Conservation (phyloP, 1,284 basidiomycete species). For the Cerioporus squamosus region DNA sequence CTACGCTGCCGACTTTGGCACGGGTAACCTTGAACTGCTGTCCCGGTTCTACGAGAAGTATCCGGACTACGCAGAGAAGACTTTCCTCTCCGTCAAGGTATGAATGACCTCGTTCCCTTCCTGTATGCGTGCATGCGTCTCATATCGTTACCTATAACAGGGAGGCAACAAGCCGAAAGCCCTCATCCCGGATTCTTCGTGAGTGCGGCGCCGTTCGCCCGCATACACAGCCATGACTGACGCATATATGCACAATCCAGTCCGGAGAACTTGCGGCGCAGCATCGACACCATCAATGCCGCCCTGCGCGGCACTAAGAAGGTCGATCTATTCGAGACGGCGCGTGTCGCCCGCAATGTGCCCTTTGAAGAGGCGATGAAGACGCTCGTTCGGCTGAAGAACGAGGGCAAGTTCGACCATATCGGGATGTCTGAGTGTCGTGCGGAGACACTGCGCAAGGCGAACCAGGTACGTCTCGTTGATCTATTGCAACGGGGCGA, state of each 20-base stretch:
- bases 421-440: conserved; percentile 54
- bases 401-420: conserved; percentile 48
- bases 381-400: conserved; percentile 33
- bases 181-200: conserved; percentile 35
- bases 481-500: too few species aligned
- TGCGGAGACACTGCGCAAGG: conserved; percentile 48
- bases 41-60: conserved; percentile 53
- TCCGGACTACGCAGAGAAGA: conserved; percentile 57
- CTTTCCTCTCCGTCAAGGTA: conserved; percentile 52
- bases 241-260: conserved; percentile 11
- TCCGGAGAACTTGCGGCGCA: conserved; percentile 44
- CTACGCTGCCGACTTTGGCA: conserved; percentile 41
- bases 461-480: conserved; percentile 8
- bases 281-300: conserved; percentile 42
- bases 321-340: conserved; percentile 49
- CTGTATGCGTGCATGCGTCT: not conserved
- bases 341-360: conserved; percentile 38
- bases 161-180: conserved; percentile 39
- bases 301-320: conserved; percentile 49
- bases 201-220: conserved; percentile 15
- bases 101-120: too few species aligned
- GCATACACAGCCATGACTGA: too few species aligned
- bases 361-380: conserved; percentile 39
- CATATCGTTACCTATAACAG: conserved; percentile 29
- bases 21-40: conserved; percentile 48